phyloP scores from a whole-genome alignment of 2,329 filamentous ascomycete genomes.

The Bipolaris zeicola region DNA sequence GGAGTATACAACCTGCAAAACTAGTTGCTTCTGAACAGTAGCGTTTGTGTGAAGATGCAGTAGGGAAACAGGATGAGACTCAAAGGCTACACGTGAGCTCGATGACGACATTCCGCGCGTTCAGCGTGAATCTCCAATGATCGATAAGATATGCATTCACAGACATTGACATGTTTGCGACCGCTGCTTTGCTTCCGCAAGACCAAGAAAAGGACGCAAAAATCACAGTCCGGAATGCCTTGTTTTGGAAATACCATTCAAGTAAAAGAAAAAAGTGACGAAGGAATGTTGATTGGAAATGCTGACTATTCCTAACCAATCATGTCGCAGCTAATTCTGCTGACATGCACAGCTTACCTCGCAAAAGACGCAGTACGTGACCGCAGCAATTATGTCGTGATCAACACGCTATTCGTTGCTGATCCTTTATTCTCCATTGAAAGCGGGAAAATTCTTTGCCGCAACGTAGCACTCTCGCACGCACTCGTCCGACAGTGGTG shows the following conservation, averaged over 20 bases:
- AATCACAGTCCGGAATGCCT: background rate
- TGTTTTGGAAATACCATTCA: background rate
- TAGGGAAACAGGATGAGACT: background rate
- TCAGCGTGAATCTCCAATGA: background rate
- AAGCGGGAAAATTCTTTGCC: constrained; percentile 5
- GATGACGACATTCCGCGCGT: background rate
- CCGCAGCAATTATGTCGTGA: background rate
- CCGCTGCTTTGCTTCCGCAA: background rate
- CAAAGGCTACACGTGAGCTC: background rate
- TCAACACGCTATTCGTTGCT: background rate
- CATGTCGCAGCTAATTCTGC: background rate
- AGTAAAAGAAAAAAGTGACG: background rate
- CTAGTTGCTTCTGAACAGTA: background rate
- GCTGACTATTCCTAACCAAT: background rate
- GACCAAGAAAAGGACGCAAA: background rate
- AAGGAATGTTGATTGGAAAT: background rate
- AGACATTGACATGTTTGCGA: background rate
- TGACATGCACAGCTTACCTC: background rate
- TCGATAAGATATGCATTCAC: background rate
- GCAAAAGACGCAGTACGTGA: background rate
- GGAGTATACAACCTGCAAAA: background rate
- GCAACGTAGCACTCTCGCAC: constrained; percentile 6
- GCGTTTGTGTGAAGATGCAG: background rate
- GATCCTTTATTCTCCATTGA: background rate
- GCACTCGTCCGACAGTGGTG: constrained; percentile 30